Evolutionary conservation across 2,329 filamentous ascomycete species (phyloP).

Genomic region (Celoporthe dispersa): DNA sequence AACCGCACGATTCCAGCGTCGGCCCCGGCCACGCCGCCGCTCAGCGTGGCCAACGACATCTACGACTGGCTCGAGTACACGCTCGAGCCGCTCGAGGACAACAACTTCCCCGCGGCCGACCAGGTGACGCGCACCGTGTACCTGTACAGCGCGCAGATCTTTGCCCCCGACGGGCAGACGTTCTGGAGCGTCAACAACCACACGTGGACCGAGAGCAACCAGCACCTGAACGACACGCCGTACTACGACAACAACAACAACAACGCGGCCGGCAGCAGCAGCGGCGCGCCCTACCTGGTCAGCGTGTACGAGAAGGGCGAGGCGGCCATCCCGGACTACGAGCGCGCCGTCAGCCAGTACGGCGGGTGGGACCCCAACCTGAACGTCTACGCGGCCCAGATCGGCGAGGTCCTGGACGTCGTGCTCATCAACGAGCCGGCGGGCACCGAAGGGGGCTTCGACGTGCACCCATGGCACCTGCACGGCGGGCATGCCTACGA

Average conservation of each 20-base stretch:
- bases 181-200: constrained; percentile 49
- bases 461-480: constrained; percentile 56
- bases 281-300: constrained; percentile 51
- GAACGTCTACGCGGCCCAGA: constrained; percentile 53
- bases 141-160: no score
- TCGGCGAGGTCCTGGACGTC: constrained; percentile 62
- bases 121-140: constrained; percentile 50
- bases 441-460: constrained; percentile 48
- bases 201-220: constrained; percentile 46
- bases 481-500: constrained; percentile 61
- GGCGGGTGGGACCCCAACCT: constrained; percentile 58
- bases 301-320: constrained; percentile 55
- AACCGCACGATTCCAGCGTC: constrained; percentile 18
- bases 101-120: constrained; percentile 43
- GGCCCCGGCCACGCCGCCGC: constrained; percentile 37
- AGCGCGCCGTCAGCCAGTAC: constrained; percentile 49
- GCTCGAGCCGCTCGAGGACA: constrained; percentile 43
- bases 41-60: constrained; percentile 42
- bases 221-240: no score
- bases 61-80: constrained; percentile 52
- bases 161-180: constrained; percentile 28
- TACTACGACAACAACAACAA: no score
- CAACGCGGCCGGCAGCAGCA: no score
- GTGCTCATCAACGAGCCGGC: constrained; percentile 41
- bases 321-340: constrained; percentile 54